Conservation (phyloP, 2,329 filamentous ascomycete species). For the Dactylellina haptotyla region DNA sequence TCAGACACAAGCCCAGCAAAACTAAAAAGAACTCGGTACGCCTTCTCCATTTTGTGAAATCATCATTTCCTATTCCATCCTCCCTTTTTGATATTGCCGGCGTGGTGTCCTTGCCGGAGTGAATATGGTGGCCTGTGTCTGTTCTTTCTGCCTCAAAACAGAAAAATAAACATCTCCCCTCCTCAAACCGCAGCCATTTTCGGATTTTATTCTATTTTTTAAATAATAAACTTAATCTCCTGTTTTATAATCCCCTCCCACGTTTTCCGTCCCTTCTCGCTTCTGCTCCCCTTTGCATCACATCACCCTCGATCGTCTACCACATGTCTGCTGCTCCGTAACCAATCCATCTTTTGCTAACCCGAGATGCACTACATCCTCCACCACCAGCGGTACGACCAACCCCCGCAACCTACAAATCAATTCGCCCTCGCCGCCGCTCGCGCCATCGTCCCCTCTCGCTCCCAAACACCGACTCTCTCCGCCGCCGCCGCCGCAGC, state of each 20-base stretch:
- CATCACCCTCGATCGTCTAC: not conserved
- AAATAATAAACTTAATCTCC: not conserved
- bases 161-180: no score
- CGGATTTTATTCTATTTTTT: conserved; percentile 6
- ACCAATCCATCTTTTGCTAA: conserved; percentile 16
- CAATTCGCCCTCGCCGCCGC: conserved; percentile 54
- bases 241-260: not conserved
- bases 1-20: conserved; percentile 23
- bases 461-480: conserved; percentile 43
- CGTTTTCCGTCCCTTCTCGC: not conserved
- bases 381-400: conserved; percentile 15
- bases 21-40: conserved; percentile 30
- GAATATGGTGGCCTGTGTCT: no score
- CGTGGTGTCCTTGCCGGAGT: no score
- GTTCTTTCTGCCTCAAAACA: no score
- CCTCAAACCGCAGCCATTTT: not conserved
- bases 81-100: not conserved
- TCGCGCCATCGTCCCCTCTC: conserved; percentile 36
- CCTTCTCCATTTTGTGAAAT: conserved; percentile 1
- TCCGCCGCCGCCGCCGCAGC: conserved; percentile 48
- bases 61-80: not conserved
- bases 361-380: conserved; percentile 46
- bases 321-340: not conserved
- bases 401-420: conserved; percentile 42
- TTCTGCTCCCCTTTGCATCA: conserved; percentile 16